Base-by-base conservation (phyloP, 257 asterid genomes). In the Solanum chmielewskii region DNA sequence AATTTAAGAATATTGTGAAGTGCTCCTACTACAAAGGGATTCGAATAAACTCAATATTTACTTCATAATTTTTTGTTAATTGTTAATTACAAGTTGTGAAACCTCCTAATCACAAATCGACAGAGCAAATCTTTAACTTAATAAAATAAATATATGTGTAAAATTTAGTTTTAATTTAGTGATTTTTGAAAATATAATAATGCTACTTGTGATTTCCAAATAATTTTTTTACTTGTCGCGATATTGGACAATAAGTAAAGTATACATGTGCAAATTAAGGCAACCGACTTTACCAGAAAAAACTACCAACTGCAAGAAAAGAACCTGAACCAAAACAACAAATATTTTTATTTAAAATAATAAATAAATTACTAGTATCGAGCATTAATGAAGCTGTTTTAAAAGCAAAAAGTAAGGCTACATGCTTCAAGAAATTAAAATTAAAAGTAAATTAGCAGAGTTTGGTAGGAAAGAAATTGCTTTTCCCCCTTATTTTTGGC, bases 271-370 rank as follows among this genome's bases (percentile, higher is more conserved):
- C 81, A 85, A 88, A 69, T 69, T 69, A 29, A 86, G 44, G 11
- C 86, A 92, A 91, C 95, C 90, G 89, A 91, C 95, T 90, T 62
- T 91, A 94, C 93, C 97, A 87, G 94, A 93, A 93, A 91, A 93
- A 95, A 91, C 98, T 92, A 88, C 93, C 96, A 90, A 93, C 91
- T 78, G 91, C 82, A 89, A 62, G 88, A 75, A 60, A 81, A 88
- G 45, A 83, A 88, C 86, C 88, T 86, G 70, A 89, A 74, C 49
- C 20, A 69, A 71, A 71, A 73, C 13, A 71, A 29, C 25, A 41
- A 33, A 70, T 5, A 73, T 9, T 35, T 35, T 33, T 69, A 69
- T 82, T 52, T 16, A 70, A 83, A 69, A 83, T 78, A 84, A 76
- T 69, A 85, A 87, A 73, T 62, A 76, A 87, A 90, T 66, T 27